phyloP scores from a whole-genome alignment of 192 early-diverging fungal species.

The Mortierella hygrophila region DNA sequence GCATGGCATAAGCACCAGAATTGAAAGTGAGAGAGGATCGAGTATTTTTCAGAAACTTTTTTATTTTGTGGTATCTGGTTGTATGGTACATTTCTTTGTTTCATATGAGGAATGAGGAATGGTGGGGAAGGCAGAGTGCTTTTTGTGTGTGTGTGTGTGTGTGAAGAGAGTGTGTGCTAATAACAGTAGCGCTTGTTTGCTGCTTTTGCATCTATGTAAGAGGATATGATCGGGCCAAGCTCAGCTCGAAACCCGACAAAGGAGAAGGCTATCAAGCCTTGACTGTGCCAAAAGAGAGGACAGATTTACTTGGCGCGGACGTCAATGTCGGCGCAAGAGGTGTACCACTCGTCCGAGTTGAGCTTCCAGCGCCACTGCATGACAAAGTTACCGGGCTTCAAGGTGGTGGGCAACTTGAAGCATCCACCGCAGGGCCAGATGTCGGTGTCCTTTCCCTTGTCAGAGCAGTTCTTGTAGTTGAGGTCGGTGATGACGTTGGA shows the following conservation, averaged over 20 bases:
- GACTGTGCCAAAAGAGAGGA: neutral
- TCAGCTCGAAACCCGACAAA: neutral
- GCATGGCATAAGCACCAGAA: too few species aligned
- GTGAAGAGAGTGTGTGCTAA: neutral
- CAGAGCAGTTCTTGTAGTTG: constrained; percentile 55
- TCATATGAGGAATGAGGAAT: neutral
- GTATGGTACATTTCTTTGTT: neutral
- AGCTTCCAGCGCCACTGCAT: constrained; percentile 56
- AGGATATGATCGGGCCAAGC: neutral
- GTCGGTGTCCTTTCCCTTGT: constrained; percentile 37
- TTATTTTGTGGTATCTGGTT: neutral
- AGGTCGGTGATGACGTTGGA: constrained; percentile 25
- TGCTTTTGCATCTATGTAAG: neutral
- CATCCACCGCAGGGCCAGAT: constrained; percentile 54
- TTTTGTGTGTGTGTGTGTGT: neutral
- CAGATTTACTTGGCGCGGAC: constrained; percentile 7
- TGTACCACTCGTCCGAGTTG: constrained; percentile 40
- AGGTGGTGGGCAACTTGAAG: constrained; percentile 33
- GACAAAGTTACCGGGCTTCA: constrained; percentile 27
- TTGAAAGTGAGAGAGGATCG: neutral
- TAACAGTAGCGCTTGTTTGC: neutral
- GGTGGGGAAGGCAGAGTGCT: neutral
- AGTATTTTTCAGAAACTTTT: neutral
- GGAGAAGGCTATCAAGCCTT: neutral
- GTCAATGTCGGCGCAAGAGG: constrained; percentile 44